phyloP scores from a whole-genome alignment of 2,329 filamentous ascomycete species.

The Colletotrichum brevisporum region DNA sequence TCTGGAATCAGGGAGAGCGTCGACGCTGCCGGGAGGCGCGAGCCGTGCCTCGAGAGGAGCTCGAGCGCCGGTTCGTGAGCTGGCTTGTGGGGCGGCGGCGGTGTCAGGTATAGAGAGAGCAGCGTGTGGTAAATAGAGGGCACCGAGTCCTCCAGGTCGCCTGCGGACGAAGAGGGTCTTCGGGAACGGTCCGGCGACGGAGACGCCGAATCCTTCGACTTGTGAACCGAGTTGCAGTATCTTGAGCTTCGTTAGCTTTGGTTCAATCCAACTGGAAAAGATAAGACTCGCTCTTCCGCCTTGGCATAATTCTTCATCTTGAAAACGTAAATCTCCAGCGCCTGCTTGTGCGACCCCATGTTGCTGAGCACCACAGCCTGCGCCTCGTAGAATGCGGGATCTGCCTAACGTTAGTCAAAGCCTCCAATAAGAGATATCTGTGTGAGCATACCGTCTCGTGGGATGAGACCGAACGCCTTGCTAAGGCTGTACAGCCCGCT shows the following conservation, averaged over 20 bases:
- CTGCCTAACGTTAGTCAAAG: conserved; percentile 56
- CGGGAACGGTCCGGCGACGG: conserved; percentile 52
- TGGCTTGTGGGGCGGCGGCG: conserved; percentile 78
- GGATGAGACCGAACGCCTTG: conserved; percentile 82
- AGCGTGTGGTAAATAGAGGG: conserved; percentile 93
- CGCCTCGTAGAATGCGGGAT: conserved; percentile 88
- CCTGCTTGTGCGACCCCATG: conserved; percentile 96
- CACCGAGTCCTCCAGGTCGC: conserved; percentile 64
- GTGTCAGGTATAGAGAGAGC: conserved; percentile 89
- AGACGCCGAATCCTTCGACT: conserved; percentile 64
- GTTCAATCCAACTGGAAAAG: neutral
- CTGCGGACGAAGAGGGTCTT: conserved; percentile 50
- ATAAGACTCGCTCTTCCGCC: conserved; percentile 84
- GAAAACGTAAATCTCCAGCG: conserved; percentile 97
- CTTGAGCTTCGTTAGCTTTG: conserved; percentile 61
- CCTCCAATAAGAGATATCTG: too few species aligned
- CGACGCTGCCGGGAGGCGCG: conserved; percentile 87
- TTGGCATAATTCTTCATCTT: conserved; percentile 89
- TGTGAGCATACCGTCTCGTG: conserved; percentile 77
- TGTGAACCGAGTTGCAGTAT: conserved; percentile 91
- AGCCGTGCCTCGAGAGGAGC: conserved; percentile 92
- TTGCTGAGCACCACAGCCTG: conserved; percentile 92
- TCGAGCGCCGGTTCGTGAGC: conserved; percentile 85
- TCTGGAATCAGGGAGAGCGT: conserved; percentile 90
- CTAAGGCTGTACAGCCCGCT: conserved; percentile 86